Conservation (phyloP, 306 rosid genomes). For the Vachellia collinsii region DNA sequence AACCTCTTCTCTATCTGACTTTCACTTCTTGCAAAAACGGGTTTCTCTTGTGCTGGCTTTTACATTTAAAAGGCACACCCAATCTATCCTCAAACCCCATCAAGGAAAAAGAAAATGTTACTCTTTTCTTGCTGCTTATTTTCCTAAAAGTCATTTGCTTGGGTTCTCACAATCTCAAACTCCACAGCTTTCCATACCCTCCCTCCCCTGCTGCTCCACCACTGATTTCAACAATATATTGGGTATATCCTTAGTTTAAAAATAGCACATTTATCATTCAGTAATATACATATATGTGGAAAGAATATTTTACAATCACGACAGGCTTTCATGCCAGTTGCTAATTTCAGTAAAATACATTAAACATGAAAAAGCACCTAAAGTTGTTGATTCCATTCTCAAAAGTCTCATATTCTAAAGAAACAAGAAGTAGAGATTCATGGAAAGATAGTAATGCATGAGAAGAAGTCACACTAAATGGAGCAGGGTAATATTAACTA, state of each 20-base stretch:
- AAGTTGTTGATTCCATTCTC: constrained; percentile 17
- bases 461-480: too few relatives aligned
- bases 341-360: too few relatives aligned
- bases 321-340: neutral
- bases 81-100: too few relatives aligned
- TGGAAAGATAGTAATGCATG: neutral
- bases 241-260: neutral
- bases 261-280: neutral
- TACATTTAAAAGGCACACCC: too few relatives aligned
- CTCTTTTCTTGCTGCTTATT: too few relatives aligned
- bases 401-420: neutral
- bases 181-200: neutral
- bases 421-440: neutral
- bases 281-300: neutral
- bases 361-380: neutral
- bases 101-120: too few relatives aligned
- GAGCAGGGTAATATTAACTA: neutral
- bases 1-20: too few relatives aligned
- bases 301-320: neutral
- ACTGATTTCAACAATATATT: neutral
- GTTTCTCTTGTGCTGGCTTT: too few relatives aligned
- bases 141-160: neutral
- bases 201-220: too few relatives aligned
- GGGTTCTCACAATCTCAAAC: neutral
- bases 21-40: too few relatives aligned